A percentile compares a stretch with the other conserved stretches of the same genome.
Conservation (phyloP, 768 basidiomycete species). For the Psilocybe sp. region DNA sequence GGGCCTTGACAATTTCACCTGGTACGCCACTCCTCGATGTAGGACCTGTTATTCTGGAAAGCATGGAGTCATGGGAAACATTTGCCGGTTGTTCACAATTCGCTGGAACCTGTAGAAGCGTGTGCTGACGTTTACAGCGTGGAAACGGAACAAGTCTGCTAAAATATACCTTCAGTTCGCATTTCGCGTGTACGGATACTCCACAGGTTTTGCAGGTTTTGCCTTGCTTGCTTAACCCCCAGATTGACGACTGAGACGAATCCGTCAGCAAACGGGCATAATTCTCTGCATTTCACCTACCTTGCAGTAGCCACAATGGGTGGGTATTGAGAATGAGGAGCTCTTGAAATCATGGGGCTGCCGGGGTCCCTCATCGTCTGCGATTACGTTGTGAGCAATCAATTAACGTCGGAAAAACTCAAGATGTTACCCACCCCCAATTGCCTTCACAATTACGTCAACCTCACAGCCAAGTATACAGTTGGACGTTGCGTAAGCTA, state of each 20-base stretch:
- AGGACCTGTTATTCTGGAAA: constrained; percentile 21
- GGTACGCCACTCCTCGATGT: constrained; percentile 21
- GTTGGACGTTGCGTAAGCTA: constrained; percentile 52
- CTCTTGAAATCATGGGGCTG: constrained; percentile 80
- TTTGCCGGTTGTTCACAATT: constrained; percentile 48
- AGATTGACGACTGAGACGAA: constrained; percentile 65
- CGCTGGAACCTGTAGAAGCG: constrained; percentile 58
- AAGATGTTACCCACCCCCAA: constrained; percentile 52
- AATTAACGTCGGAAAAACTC: not conserved
- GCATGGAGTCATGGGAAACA: constrained; percentile 21
- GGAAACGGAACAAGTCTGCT: no score
- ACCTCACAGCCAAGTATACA: constrained; percentile 63
- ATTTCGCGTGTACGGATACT: constrained; percentile 78
- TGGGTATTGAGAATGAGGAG: constrained; percentile 83
- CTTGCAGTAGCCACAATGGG: constrained; percentile 80
- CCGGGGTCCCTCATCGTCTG: constrained; percentile 73
- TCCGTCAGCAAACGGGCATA: constrained; percentile 1
- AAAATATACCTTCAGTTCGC: constrained; percentile 70
- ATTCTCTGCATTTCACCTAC: constrained; percentile 31
- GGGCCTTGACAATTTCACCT: constrained; percentile 16
- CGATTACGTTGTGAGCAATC: constrained; percentile 5
- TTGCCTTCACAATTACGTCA: constrained; percentile 51
- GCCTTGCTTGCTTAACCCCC: constrained; percentile 85
- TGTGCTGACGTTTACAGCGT: no score
- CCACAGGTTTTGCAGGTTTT: constrained; percentile 81